Evolutionary conservation across 2,329 filamentous ascomycete genomes (phyloP), one percentile per base, ranked within the genome.

Genomic region (Botrytis aclada): DNA sequence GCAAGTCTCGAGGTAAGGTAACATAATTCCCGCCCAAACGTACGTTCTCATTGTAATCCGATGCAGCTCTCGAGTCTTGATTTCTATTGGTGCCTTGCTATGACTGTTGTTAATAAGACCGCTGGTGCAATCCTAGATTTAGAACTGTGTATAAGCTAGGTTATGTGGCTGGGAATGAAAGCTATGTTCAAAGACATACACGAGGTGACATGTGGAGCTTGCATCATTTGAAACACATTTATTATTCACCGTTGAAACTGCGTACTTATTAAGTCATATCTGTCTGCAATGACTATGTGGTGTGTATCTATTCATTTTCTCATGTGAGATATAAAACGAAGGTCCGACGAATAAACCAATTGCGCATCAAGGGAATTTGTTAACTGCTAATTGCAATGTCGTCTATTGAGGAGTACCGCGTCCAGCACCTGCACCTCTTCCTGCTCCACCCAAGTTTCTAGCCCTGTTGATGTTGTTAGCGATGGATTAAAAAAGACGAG

Each of bases 391-490:
- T n/a, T 43, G n/a, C 43, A 51, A 39, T n/a, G 14, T 71, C 25
- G 45, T n/a, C 34, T 61, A 65, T 65, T 70, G 54, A 37, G 56
- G 67, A 12, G 58, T 60, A 45, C 72, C 72, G 29, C 72, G 58
- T 45, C 72, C 72, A 10, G 67, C 70, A 56, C 70, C 70, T 58
- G 62, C 37, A 29, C 71, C 71, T 70, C 62, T 47, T 37, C 70
- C 70, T 45, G 62, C 70, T 12, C 67, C 72, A 45, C 67, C 72
- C 5, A 73, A n/a, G 14, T 65, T 73, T 64, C 67, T 73, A 5
- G 72, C 72, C 39, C 72, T 73, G 10, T 65, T 37, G 20, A 60
- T 25, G 25, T 4, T 34, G 39, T 73, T 64, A 73, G 56, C 20
- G 34, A 20, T 5, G 22, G 1, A 45, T 37, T 4, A 32, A 20